These are phyloP conservation scores for Ehretia macrophylla DNA, from an alignment of 257 asterid genomes.

Conservation along the genomic window DNA sequence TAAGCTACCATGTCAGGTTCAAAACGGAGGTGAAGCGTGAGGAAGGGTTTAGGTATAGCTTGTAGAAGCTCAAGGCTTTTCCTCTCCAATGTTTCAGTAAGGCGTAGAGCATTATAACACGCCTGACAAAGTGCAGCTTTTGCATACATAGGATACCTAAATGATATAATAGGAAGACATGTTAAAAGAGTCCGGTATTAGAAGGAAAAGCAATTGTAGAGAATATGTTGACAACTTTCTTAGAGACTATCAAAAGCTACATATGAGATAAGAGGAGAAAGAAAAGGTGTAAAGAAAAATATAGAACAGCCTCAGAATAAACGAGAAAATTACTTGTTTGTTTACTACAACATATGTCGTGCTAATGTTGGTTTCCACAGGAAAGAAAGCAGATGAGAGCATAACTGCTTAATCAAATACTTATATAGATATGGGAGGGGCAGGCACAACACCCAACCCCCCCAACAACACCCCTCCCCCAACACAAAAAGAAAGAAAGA, in stretches of 20 bases:
- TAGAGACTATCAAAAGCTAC: background rate
- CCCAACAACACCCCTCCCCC: too few relatives aligned
- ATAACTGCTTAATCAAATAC: too few relatives aligned
- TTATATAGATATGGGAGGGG: too few relatives aligned
- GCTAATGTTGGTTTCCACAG: too few relatives aligned
- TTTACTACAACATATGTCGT: too few relatives aligned
- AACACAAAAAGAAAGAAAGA: too few relatives aligned
- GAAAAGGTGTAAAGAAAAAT: too few relatives aligned
- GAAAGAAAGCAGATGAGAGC: too few relatives aligned
- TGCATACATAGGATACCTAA: constrained; percentile 83
- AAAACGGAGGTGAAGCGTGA: constrained; percentile 93
- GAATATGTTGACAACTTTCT: background rate
- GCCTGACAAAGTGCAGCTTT: constrained; percentile 95
- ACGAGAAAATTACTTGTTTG: too few relatives aligned
- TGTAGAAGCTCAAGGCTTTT: constrained; percentile 68
- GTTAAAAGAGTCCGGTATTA: background rate
- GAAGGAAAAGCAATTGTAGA: background rate
- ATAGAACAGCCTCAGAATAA: too few relatives aligned
- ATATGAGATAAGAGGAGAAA: background rate
- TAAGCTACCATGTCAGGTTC: constrained; percentile 99
- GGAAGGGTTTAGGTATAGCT: constrained; percentile 98
- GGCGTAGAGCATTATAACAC: constrained; percentile 76
- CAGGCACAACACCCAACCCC: too few relatives aligned
- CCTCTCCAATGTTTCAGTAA: constrained; percentile 50
- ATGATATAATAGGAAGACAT: background rate